phyloP scores from a whole-genome alignment of 345 rosid genomes.

The Gossypioides kirkii region DNA sequence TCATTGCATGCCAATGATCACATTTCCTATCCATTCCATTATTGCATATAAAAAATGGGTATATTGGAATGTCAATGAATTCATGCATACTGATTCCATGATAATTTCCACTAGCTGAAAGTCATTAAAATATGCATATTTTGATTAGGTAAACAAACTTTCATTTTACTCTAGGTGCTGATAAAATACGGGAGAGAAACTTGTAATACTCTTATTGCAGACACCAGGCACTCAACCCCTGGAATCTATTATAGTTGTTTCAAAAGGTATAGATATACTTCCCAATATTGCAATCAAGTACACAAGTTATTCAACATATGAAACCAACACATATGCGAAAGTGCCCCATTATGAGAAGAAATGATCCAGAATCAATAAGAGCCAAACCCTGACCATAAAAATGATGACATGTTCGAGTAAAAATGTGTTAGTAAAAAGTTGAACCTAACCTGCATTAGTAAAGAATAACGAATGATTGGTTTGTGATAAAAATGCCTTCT shows the following conservation, averaged over 20 bases:
- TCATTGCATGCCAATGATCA: background rate
- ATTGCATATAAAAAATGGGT: background rate
- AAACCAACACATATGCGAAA: background rate
- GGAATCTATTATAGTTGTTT: background rate
- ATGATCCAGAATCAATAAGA: background rate
- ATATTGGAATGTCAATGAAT: background rate
- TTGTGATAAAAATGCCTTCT: constrained; percentile 80
- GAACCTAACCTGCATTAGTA: constrained; percentile 53
- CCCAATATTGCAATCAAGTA: background rate
- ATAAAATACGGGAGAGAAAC: background rate
- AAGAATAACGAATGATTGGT: constrained; percentile 66
- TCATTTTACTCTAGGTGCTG: background rate
- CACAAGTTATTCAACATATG: background rate
- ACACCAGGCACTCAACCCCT: background rate
- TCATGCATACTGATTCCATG: background rate
- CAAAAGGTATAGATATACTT: background rate
- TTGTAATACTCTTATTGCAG: background rate
- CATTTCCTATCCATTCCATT: background rate
- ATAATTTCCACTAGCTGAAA: background rate
- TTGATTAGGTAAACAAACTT: background rate
- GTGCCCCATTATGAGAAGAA: background rate
- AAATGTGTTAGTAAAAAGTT: background rate
- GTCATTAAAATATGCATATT: background rate
- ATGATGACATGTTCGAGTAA: background rate
- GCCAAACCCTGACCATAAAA: background rate